Percentiles rank a stretch among this genome's conserved stretches.
These are phyloP conservation scores for Cytospora chrysosperma DNA, from an alignment of 2,329 filamentous ascomycete species.

Conservation along the genomic window DNA sequence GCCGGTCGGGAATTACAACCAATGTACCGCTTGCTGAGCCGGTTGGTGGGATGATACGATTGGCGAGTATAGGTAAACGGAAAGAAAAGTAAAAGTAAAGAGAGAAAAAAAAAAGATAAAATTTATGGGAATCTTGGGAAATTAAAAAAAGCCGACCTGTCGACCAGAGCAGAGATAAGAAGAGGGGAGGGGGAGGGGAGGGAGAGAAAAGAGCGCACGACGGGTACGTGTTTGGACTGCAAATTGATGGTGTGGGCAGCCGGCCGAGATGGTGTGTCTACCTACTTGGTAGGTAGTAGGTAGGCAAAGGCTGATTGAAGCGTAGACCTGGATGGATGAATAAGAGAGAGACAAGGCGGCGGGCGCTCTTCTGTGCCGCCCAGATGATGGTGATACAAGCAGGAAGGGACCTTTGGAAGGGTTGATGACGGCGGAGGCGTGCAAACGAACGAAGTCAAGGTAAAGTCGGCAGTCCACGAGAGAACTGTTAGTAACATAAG, in stretches of 20 bases:
- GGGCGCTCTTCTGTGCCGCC: background rate
- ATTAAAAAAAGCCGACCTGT: conserved; percentile 7
- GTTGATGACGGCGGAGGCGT: conserved; percentile 1
- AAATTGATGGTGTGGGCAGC: conserved; percentile 18
- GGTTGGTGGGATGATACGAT: conserved; percentile 9
- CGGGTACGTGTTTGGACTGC: background rate
- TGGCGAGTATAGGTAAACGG: conserved; percentile 11
- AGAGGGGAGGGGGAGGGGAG: conserved; percentile 13
- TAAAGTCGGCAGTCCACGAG: conserved; percentile 1
- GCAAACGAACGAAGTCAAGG: conserved; percentile 9
- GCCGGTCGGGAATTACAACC: conserved; percentile 9
- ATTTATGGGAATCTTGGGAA: background rate
- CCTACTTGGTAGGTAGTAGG: too few species aligned
- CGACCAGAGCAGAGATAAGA: conserved; percentile 17
- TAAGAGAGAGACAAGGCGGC: too few species aligned
- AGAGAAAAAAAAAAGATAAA: too few species aligned
- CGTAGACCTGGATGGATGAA: too few species aligned
- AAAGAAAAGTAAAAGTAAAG: background rate
- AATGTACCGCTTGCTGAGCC: conserved; percentile 7
- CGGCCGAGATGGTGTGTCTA: conserved; percentile 10
- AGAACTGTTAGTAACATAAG: background rate
- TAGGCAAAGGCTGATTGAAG: background rate
- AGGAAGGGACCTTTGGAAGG: too few species aligned
- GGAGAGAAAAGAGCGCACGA: conserved; percentile 11
- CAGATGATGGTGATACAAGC: conserved; percentile 11